Evolutionary conservation across 2,329 filamentous ascomycete genomes (phyloP).

Genomic region (Fusarium sp.): DNA sequence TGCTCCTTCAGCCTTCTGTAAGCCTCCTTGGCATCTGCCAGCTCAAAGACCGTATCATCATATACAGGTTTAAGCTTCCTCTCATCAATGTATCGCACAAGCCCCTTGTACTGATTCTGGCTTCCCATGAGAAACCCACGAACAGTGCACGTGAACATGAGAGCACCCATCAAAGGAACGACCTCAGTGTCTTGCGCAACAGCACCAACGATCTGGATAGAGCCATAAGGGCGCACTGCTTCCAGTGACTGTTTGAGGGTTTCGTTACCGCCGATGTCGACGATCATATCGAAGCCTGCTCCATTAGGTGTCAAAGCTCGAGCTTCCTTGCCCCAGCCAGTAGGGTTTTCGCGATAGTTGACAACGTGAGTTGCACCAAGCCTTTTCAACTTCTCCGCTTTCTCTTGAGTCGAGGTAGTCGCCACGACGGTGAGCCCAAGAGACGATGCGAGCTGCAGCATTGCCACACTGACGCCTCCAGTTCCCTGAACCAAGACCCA

Average conservation of each 20-base stretch:
- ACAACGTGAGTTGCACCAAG: constrained; percentile 69
- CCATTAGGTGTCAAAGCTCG: constrained; percentile 59
- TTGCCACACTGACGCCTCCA: constrained; percentile 54
- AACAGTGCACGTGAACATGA: constrained; percentile 45
- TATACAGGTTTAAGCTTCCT: constrained; percentile 47
- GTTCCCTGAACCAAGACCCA: constrained; percentile 55
- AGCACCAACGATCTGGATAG: constrained; percentile 49
- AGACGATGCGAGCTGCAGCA: constrained; percentile 58
- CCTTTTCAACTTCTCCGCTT: constrained; percentile 62
- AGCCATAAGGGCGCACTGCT: constrained; percentile 55
- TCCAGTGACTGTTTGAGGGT: constrained; percentile 68
- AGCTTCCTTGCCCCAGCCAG: constrained; percentile 69
- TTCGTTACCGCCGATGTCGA: constrained; percentile 75
- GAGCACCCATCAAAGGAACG: constrained; percentile 42
- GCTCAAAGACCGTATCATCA: constrained; percentile 48
- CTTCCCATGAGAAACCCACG: constrained; percentile 47
- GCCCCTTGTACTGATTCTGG: constrained; percentile 45
- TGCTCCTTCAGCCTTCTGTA: constrained; percentile 49
- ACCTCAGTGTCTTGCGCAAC: constrained; percentile 40
- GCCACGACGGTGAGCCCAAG: constrained; percentile 67
- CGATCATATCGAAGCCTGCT: constrained; percentile 69
- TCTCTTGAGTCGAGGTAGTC: constrained; percentile 67
- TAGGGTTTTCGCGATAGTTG: constrained; percentile 68
- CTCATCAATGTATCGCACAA: constrained; percentile 49
- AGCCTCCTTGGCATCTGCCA: constrained; percentile 49